Conservation (phyloP, 2,329 filamentous ascomycete species). For the Geosmithia flava region DNA sequence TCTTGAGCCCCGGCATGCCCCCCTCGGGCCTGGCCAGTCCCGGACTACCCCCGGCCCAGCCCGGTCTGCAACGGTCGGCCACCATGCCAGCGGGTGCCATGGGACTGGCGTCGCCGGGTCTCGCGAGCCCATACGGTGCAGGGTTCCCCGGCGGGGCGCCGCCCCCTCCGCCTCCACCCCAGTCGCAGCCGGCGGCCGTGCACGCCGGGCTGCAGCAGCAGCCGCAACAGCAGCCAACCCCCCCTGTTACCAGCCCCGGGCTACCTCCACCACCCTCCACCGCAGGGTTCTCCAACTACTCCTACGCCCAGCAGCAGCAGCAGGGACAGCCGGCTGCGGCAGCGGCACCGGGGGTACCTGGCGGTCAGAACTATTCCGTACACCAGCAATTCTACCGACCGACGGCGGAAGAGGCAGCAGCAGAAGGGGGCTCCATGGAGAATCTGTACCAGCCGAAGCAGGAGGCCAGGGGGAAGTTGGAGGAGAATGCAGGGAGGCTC, state of each 20-base stretch:
- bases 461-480: constrained; percentile 40
- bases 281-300: constrained; percentile 45
- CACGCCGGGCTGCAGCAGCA: constrained; percentile 1
- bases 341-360: constrained; percentile 11
- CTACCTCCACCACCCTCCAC: constrained; percentile 27
- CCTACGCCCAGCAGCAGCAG: constrained; percentile 18
- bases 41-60: constrained; percentile 23
- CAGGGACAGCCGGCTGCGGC: constrained; percentile 1
- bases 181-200: constrained; percentile 2
- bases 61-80: constrained; percentile 30
- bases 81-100: constrained; percentile 32
- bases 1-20: constrained; percentile 21
- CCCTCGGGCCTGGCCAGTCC: constrained; percentile 24
- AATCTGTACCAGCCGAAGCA: constrained; percentile 25
- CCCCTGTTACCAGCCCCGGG: constrained; percentile 19
- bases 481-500: constrained; percentile 51
- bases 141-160: constrained; percentile 26
- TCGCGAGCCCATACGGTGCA: constrained; percentile 26
- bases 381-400: constrained; percentile 62
- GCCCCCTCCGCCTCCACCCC: constrained; percentile 28
- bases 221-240: constrained; percentile 9
- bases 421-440: constrained; percentile 15
- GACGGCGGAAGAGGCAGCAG: constrained; percentile 44
- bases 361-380: constrained; percentile 36
- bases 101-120: constrained; percentile 21